Evolutionary conservation across 768 basidiomycete species (phyloP), one percentile per base, ranked within the genome.

Genomic region (Podaxis carcinomalis): DNA sequence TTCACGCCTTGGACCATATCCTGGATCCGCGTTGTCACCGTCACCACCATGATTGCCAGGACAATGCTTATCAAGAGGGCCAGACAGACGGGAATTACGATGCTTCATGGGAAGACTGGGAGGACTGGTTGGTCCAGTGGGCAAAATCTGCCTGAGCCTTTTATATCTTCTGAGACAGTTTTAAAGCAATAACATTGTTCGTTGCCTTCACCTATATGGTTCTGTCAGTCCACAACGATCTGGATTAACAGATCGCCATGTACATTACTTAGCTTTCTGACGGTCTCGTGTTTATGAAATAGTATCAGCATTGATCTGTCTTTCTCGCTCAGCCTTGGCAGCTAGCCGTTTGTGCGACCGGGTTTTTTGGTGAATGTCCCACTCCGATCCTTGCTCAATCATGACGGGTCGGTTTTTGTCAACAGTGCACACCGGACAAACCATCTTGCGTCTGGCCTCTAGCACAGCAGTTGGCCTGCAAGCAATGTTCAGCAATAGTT

Each of bases 381-480:
- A 88, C 63, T 79, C 75, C 28, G 64, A 56, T 11, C 77, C 78
- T 67, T 80, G 78, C 62, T 83, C 80, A 13, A 90, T 81, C 73
- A 93, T 82, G 77, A 90, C 81, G 13, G 92, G 92, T 25, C 78
- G 76, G 21, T 78, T 71, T 1, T 77, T 66, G 57, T 90, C 75
- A 3, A 68, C 58, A 7, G 91, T 92, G 66, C 92, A 94, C 9
- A 79, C 69, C 2, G 78, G 67, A 69, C 92, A 94, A 3, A 83
- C 73, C 5, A 80, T 68, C 64, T 86, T 87, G 58, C 76, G 82
- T 53, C 85, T 81, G 0, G 84, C 83, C 49, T 74, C 69, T 3
- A 92, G 72, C 16, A 84, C 74, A 2, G 79, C 78, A 1, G 73
- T 71, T 2, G 90, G 89, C 63, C 91, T 93, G 59, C 21, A 56